Conservation (phyloP, 2,329 filamentous ascomycete genomes). For the Beauveria rudraprayagi region DNA sequence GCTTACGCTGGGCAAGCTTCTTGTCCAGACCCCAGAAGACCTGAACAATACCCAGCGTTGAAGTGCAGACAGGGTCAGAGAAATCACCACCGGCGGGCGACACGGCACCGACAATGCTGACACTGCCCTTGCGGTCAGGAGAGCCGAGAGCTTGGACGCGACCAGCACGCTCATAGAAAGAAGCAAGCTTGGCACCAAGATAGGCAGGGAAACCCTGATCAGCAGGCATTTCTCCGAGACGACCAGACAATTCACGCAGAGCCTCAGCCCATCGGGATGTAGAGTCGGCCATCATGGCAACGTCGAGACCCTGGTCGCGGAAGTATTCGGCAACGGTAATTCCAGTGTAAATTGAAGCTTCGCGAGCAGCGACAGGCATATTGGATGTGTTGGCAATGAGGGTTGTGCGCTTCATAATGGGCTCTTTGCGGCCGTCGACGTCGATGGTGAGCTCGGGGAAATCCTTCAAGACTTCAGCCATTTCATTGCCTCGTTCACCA, state of each 20-base stretch:
- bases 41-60: constrained; percentile 93
- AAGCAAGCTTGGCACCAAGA: constrained; percentile 90
- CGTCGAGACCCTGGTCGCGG: constrained; percentile 91
- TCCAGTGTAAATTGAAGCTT: constrained; percentile 96
- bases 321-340: constrained; percentile 97
- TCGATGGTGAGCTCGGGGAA: constrained; percentile 97
- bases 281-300: constrained; percentile 99
- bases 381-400: constrained; percentile 99
- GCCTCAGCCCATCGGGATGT: constrained; percentile 98
- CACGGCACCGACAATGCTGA: constrained; percentile 96
- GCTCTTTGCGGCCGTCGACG: constrained; percentile 87
- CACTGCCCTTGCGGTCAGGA: constrained; percentile 80
- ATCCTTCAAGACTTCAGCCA: constrained; percentile 99
- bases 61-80: constrained; percentile 91
- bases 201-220: constrained; percentile 99
- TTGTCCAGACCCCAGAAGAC: constrained; percentile 99
- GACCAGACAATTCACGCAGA: constrained; percentile 95
- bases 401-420: constrained; percentile 99
- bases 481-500: constrained; percentile 95
- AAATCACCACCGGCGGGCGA: constrained; percentile 98
- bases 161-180: constrained; percentile 98
- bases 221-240: constrained; percentile 98
- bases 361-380: constrained; percentile 97
- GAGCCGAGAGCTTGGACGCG: constrained; percentile 79
- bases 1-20: constrained; percentile 97